phyloP scores from a whole-genome alignment of 1,284 basidiomycete species.

The Naganishia sp. region DNA sequence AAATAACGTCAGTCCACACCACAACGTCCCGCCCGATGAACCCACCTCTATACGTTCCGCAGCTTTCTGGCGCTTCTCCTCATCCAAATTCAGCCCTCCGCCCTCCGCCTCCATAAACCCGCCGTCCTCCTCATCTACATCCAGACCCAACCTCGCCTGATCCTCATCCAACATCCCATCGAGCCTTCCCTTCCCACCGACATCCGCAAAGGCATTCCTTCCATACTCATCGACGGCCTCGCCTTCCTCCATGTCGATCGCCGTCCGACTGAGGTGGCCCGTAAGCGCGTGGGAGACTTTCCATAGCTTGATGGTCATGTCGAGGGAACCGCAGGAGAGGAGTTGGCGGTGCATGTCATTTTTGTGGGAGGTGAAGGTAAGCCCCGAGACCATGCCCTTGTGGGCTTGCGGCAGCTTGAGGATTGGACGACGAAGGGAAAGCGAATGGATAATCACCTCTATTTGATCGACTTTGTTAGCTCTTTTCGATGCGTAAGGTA shows the following conservation, averaged over 20 bases:
- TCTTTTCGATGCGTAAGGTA: background rate
- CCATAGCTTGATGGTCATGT: constrained; percentile 92
- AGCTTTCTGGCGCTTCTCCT: constrained; percentile 42
- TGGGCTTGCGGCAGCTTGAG: constrained; percentile 78
- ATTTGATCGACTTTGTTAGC: constrained; percentile 1
- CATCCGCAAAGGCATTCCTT: constrained; percentile 45
- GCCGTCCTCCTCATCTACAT: constrained; percentile 46
- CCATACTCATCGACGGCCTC: constrained; percentile 47
- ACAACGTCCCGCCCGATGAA: background rate
- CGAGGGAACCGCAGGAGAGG: constrained; percentile 82
- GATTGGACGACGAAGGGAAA: constrained; percentile 68
- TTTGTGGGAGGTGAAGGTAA: constrained; percentile 52
- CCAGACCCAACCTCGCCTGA: constrained; percentile 36
- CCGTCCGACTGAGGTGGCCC: constrained; percentile 32
- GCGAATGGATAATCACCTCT: constrained; percentile 88
- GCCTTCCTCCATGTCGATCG: constrained; percentile 35
- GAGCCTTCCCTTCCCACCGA: constrained; percentile 35
- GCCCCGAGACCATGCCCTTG: constrained; percentile 85
- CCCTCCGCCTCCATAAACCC: constrained; percentile 49
- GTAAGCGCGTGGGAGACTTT: constrained; percentile 54
- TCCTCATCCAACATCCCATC: constrained; percentile 39
- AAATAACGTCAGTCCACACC: background rate
- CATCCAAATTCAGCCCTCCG: constrained; percentile 49
- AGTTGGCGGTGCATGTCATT: constrained; percentile 64
- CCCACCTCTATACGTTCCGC: constrained; percentile 46